Conservation (phyloP, 1,139 yeast genomes). For the Debaryomycetaceae sp. region DNA sequence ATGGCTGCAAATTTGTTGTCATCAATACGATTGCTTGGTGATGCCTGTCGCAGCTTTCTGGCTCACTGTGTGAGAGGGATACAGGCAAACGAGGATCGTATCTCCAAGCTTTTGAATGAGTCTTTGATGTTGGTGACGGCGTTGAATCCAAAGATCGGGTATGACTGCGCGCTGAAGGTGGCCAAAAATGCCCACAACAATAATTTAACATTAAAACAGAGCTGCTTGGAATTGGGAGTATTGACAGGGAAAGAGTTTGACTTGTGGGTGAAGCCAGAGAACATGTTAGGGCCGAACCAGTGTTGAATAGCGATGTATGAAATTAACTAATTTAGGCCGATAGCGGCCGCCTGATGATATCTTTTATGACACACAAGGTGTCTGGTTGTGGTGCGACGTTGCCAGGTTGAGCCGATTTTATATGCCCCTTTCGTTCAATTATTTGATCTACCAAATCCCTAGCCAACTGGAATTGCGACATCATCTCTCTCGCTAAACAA, state of each 20-base stretch:
- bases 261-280: slow-evolving; percentile 96
- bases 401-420: too few species aligned
- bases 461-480: slow-evolving; percentile 9
- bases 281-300: slow-evolving; percentile 91
- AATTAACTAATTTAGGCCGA: too few species aligned
- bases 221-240: slow-evolving; percentile 87
- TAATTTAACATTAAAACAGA: slow-evolving; percentile 90
- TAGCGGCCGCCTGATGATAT: too few species aligned
- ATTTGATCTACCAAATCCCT: too few species aligned
- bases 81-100: slow-evolving; percentile 81
- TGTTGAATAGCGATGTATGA: slow-evolving; percentile 10
- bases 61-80: slow-evolving; percentile 94
- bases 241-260: slow-evolving; percentile 82
- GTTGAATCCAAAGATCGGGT: slow-evolving; percentile 96
- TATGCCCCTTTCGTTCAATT: too few species aligned
- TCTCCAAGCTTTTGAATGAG: slow-evolving; percentile 82
- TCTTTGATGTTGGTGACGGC: slow-evolving; percentile 98
- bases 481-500: slow-evolving; percentile 27
- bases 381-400: too few species aligned
- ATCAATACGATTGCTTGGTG: slow-evolving; percentile 84
- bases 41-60: slow-evolving; percentile 86
- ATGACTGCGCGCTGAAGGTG: slow-evolving; percentile 93
- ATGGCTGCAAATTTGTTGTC: slow-evolving; percentile 85
- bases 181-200: slow-evolving; percentile 99
- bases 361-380: too few species aligned